Evolutionary conservation across 345 rosid genomes (phyloP).

Genomic region (Citrus medica): DNA sequence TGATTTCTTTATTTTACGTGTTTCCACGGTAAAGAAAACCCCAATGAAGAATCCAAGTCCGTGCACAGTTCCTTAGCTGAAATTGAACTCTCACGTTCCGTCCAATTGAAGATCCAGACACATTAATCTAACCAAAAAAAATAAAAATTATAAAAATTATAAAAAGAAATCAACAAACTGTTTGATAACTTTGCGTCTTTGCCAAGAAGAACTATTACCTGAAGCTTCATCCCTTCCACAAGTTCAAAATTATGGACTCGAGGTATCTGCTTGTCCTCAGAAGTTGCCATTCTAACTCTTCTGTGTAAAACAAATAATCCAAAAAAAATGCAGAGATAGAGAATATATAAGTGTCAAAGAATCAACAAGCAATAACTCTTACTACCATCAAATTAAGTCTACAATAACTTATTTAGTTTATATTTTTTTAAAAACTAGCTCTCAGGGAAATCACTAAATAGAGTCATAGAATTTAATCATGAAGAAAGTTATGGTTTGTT

Average conservation of each 20-base stretch:
- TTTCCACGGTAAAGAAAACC: constrained; percentile 53
- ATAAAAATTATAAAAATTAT: background rate
- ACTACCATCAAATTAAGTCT: background rate
- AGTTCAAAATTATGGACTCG: constrained; percentile 46
- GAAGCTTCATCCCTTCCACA: constrained; percentile 57
- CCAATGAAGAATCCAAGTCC: constrained; percentile 67
- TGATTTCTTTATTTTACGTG: constrained; percentile 29
- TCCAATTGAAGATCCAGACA: constrained; percentile 38
- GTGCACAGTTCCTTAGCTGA: constrained; percentile 48
- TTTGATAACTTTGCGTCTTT: background rate
- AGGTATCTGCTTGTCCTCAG: constrained; percentile 25
- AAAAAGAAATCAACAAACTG: constrained; percentile 7
- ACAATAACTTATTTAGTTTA: background rate
- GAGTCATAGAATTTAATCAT: no score
- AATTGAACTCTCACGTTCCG: constrained; percentile 53
- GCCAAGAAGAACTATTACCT: constrained; percentile 26
- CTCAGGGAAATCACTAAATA: no score
- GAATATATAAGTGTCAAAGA: background rate
- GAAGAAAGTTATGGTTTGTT: background rate
- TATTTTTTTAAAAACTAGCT: no score
- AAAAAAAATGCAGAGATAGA: background rate
- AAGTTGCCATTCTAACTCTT: constrained; percentile 44
- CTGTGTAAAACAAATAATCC: background rate
- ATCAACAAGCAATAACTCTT: background rate
- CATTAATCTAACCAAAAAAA: constrained; percentile 30